phyloP scores from a whole-genome alignment of 441 rosid species.

The Adansonia gregorii region DNA sequence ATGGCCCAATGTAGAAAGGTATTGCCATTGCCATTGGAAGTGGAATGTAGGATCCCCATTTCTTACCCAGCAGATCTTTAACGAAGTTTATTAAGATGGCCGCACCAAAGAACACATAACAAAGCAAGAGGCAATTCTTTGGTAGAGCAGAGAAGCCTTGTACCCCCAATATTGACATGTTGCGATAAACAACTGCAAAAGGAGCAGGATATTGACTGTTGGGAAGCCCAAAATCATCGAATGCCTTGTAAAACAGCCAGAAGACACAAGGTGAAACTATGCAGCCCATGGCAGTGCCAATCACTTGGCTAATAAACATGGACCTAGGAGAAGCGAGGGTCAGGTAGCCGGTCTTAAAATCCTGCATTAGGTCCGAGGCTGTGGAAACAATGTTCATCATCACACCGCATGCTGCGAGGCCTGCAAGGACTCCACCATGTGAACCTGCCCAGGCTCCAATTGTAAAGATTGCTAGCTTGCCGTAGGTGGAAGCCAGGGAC shows the following conservation, averaged over 20 bases:
- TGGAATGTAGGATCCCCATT: slow-evolving; percentile 61
- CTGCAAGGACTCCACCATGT: slow-evolving; percentile 81
- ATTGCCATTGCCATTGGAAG: slow-evolving; percentile 90
- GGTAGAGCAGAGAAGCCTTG: slow-evolving; percentile 77
- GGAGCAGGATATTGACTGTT: slow-evolving; percentile 70
- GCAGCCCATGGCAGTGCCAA: slow-evolving; percentile 94
- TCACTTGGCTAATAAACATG: slow-evolving; percentile 88
- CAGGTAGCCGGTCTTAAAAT: slow-evolving; percentile 92
- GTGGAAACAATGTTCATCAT: slow-evolving; percentile 96
- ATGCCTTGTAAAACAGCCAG: slow-evolving; percentile 91
- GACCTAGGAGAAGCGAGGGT: slow-evolving; percentile 80
- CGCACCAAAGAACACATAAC: slow-evolving; percentile 62
- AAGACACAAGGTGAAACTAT: slow-evolving; percentile 83
- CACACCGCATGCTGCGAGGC: slow-evolving; percentile 90
- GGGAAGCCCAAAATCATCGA: slow-evolving; percentile 59
- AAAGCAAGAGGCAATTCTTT: slow-evolving; percentile 73
- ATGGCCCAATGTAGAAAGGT: slow-evolving; percentile 80
- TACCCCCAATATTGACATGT: slow-evolving; percentile 72
- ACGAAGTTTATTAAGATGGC: slow-evolving; percentile 62
- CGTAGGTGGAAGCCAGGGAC: slow-evolving; percentile 88
- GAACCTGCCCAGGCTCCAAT: slow-evolving; percentile 91
- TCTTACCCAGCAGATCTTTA: slow-evolving; percentile 51
- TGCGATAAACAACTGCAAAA: slow-evolving; percentile 51
- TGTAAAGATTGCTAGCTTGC: slow-evolving; percentile 75
- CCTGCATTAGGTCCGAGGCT: slow-evolving; percentile 85